Evolutionary conservation across 768 basidiomycete genomes (phyloP), one percentile per base, ranked within the genome.

Genomic region (Agaricus bisporus): DNA sequence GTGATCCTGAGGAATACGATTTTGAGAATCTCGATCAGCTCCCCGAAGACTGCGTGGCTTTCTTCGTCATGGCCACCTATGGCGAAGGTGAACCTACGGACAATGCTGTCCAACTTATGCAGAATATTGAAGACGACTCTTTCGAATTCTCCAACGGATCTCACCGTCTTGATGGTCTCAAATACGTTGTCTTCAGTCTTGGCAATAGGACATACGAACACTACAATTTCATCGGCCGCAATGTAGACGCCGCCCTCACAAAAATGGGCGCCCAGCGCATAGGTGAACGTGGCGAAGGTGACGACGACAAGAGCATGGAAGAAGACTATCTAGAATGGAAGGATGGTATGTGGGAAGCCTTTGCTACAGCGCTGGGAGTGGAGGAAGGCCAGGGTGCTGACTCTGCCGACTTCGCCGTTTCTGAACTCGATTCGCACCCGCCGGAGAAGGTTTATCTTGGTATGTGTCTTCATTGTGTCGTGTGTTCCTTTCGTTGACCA

Each of bases 321-420:
- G 95, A 99, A 73, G 95, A 99, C 69, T 99, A 98, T 67, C 81
- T 99, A 11, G 94, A 91, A 62, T 99, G 95, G 95, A 99, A 98
- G 69, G 95, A 99, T 64, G 80, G 78, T 60, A 95, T 98, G 94
- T 98, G 94, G 90, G 85, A 88, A 15, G 83, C 84, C 4, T 91
- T 98, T 56, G 78, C 93, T n/a, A 67, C 76, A 51, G 80, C 80
- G 18, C 80, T 98, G 79, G 79, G 80, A 49, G 92, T 97, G 48
- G 95, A 98, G 68, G 97, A 98, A 68, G 95, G 97, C 36, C 94
- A 94, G 60, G 92, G 92, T 48, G 94, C 91, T 48, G 95, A 99
- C 65, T 82, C 88, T 25, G 83, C 95, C 38, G 95, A 99, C 75
- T 99, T 99, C 61, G 78, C 80, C 20, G 94, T 99, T 29, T 85